These are phyloP conservation scores for Sporobolomyces pararoseus DNA, from an alignment of 768 basidiomycete genomes.

Conservation along the genomic window DNA sequence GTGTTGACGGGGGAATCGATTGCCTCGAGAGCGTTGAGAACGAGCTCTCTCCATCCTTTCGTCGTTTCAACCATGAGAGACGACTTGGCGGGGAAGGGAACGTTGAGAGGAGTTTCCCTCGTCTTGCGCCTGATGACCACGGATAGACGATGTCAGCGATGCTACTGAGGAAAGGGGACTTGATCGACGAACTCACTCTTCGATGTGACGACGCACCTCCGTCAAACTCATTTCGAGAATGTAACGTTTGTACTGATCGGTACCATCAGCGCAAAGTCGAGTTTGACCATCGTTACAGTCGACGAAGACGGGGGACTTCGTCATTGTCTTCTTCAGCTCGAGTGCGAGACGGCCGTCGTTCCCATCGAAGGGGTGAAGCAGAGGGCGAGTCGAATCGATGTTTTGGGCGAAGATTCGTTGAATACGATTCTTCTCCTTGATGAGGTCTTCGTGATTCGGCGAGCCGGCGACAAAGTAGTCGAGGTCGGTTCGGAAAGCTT, in stretches of 20 bases:
- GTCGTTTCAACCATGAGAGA: constrained; percentile 50
- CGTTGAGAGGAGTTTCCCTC: constrained; percentile 52
- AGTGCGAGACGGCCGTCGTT: too few species aligned
- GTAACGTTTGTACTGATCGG: background rate
- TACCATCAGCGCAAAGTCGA: background rate
- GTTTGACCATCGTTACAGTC: background rate
- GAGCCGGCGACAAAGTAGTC: constrained; percentile 13
- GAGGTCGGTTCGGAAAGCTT: constrained; percentile 16
- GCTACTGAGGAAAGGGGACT: background rate
- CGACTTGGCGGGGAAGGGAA: constrained; percentile 51
- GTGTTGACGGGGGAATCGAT: constrained; percentile 41
- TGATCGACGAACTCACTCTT: too few species aligned
- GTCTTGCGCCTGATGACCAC: constrained; percentile 51
- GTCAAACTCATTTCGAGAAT: constrained; percentile 3
- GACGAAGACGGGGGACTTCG: background rate
- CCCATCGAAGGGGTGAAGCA: too few species aligned
- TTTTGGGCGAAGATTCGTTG: constrained; percentile 4
- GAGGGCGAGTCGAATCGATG: background rate
- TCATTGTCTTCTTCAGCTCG: background rate
- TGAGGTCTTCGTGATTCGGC: constrained; percentile 13
- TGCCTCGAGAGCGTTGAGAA: constrained; percentile 49
- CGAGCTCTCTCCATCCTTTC: constrained; percentile 51
- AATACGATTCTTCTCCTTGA: constrained; percentile 29
- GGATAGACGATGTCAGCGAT: background rate
- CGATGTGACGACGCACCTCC: background rate